Evolutionary conservation across 2,329 filamentous ascomycete genomes (phyloP).

Genomic region (Dactylellina parvicollis): DNA sequence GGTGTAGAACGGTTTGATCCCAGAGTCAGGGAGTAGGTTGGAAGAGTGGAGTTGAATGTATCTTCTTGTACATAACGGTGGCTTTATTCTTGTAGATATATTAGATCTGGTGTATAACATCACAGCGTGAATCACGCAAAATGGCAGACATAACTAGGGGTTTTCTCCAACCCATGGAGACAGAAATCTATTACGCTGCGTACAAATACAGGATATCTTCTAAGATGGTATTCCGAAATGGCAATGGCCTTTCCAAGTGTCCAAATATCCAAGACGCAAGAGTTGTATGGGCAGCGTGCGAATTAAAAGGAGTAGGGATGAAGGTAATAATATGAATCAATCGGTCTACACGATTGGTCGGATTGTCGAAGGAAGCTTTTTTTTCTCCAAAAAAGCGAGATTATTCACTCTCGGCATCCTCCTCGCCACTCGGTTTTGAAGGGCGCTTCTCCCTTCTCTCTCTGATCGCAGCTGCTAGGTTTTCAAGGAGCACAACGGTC

Average conservation of each 20-base stretch:
- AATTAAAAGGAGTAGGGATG: constrained; percentile 20
- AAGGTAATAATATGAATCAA: not conserved
- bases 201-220: constrained; percentile 19
- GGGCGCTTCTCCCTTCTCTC: constrained; percentile 67
- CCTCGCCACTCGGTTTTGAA: not conserved
- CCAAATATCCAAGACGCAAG: not conserved
- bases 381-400: not conserved
- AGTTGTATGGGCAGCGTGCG: not conserved
- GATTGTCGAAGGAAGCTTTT: not conserved
- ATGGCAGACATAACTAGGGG: not conserved
- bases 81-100: constrained; percentile 24
- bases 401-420: not conserved
- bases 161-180: constrained; percentile 23
- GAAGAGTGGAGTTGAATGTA: not conserved
- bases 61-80: not conserved
- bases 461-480: constrained; percentile 81
- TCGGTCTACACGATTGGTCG: not conserved
- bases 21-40: not conserved
- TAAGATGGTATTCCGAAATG: no score
- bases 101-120: constrained; percentile 32
- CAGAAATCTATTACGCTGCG: constrained; percentile 33
- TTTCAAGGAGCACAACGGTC: constrained; percentile 79
- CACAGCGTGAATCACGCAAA: not conserved
- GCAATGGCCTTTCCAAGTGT: not conserved
- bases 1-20: constrained; percentile 26